A percentile compares a stretch with the other conserved stretches of the same genome.
Conservation (phyloP, 148 eudicot species). For the Pharnaceum exiguum region DNA sequence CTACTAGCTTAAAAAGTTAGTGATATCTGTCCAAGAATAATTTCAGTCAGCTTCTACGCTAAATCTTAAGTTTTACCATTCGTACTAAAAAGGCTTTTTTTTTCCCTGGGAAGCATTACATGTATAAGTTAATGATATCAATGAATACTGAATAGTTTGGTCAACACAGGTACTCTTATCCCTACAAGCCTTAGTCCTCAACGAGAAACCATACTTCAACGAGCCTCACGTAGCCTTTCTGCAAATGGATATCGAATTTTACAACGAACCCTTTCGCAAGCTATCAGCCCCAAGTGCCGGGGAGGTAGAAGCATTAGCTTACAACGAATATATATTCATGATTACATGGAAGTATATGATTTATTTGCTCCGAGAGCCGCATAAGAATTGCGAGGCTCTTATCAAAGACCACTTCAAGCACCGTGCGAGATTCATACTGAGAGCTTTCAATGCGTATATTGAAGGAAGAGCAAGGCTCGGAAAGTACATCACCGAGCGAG, state of each 20-base stretch:
- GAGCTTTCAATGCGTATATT: constrained; percentile 33
- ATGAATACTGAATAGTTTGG: no score
- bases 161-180: constrained; percentile 57
- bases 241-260: constrained; percentile 16
- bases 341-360: constrained; percentile 52
- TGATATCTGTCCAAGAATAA: no score
- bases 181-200: constrained; percentile 76
- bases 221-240: constrained; percentile 42
- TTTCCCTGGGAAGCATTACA: no score
- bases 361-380: constrained; percentile 33
- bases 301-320: constrained; percentile 31
- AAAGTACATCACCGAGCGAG: neutral
- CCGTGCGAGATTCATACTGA: constrained; percentile 26
- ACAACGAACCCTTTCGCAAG: no score
- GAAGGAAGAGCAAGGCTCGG: constrained; percentile 35
- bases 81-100: no score
- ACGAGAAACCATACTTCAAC: constrained; percentile 66
- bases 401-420: constrained; percentile 37
- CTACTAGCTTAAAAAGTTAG: no score
- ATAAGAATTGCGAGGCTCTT: constrained; percentile 37
- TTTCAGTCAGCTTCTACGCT: no score
- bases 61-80: no score
- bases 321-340: constrained; percentile 43
- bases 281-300: no score
- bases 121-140: no score